Evolutionary conservation across 192 early-diverging fungal species (phyloP), one percentile per base, ranked within the genome.

Genomic region (Martensiomyces pterosporus): DNA sequence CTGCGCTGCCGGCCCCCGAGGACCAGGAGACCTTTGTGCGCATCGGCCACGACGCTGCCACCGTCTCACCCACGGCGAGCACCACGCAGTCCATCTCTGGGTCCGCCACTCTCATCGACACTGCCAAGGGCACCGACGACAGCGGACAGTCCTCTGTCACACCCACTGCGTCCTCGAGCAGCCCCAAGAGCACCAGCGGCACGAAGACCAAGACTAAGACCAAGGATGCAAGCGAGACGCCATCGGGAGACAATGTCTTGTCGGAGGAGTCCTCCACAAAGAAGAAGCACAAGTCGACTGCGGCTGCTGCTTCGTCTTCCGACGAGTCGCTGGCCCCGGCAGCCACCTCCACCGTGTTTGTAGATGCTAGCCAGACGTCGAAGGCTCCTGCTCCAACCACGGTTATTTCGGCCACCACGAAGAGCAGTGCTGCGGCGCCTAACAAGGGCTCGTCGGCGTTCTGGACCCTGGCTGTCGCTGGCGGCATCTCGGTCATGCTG

Each of bases 391-490:
- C n/a, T n/a, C n/a, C n/a, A n/a, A n/a, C n/a, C n/a, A n/a, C n/a
- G n/a, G n/a, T n/a, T n/a, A n/a, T n/a, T n/a, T n/a, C n/a, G n/a
- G n/a, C n/a, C n/a, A 42, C 9, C 24, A 25, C 19, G 37, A n/a
- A 22, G 43, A 27, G 10, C 24, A 55, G 42, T 25, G 43, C 34
- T 9, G 50, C 39, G 2, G 43, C 27, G 24, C 10, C 23, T 19
- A 9, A 16, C 35, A 41, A 43, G 7, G 34, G 43, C 9, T 15
- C 34, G 13, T 60, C 64, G 21, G 33, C 47, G 7, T 29, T 38
- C 12, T 42, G n/a, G n/a, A n/a, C 56, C 0, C 52, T 67, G 22
- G 56, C 52, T 0, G 37, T 67, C 26, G 64, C 56, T 18, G 61
- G 54, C 18, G 56, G 60, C 22, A 49, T 49, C 1, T 44, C 56